Conservation (phyloP, 1,139 yeast genomes). For the Hyphopichia fennica region DNA sequence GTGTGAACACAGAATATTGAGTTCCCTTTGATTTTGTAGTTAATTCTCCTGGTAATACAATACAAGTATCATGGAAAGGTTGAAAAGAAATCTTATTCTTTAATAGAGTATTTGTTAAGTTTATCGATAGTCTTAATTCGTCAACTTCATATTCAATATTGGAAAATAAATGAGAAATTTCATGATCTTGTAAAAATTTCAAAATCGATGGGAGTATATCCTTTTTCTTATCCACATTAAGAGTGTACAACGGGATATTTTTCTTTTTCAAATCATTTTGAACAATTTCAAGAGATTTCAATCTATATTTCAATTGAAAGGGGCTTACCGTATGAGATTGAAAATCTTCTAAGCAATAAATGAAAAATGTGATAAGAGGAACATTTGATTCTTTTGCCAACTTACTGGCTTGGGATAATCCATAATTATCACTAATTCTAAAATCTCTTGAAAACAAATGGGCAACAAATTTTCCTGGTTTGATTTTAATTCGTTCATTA, state of each 20-base stretch:
- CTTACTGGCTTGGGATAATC: conserved; percentile 32
- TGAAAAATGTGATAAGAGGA: conserved; percentile 37
- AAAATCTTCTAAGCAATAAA: conserved; percentile 40
- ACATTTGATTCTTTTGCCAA: conserved; percentile 21
- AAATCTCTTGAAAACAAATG: conserved; percentile 49
- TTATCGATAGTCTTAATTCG: conserved; percentile 41
- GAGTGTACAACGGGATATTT: conserved; percentile 42
- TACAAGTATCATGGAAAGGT: conserved; percentile 47
- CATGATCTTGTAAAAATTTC: conserved; percentile 21
- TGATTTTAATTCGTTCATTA: conserved; percentile 4
- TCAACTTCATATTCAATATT: conserved; percentile 54
- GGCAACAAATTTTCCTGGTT: conserved; percentile 21
- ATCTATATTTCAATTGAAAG: conserved; percentile 39
- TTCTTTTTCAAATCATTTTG: conserved; percentile 24
- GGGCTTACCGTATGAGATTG: conserved; percentile 43
- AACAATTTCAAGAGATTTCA: conserved; percentile 30
- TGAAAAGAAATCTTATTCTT: conserved; percentile 20
- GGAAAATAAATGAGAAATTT: conserved; percentile 33
- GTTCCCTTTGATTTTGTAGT: conserved; percentile 42
- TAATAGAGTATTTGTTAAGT: conserved; percentile 16
- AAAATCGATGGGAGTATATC: conserved; percentile 22
- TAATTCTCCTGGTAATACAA: conserved; percentile 45
- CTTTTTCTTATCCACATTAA: conserved; percentile 26
- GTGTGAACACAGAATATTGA: conserved; percentile 52
- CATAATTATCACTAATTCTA: conserved; percentile 40